A percentile compares a stretch with the other conserved stretches of the same genome.
phyloP scores from a whole-genome alignment of 2,329 filamentous ascomycete species.

The Zasmidium cellare region DNA sequence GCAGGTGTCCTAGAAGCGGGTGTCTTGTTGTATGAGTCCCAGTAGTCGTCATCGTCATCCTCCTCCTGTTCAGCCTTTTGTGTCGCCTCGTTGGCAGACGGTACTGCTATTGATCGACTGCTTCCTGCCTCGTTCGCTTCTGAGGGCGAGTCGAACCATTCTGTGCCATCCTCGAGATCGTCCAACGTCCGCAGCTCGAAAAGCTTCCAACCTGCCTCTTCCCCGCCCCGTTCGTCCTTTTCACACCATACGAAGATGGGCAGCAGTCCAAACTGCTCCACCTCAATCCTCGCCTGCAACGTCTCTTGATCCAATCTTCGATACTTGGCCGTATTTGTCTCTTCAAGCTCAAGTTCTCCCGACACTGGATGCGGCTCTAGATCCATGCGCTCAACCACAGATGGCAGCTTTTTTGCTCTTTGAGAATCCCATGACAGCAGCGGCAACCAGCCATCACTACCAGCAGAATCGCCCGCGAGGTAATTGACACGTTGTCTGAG shows the following conservation, averaged over 20 bases:
- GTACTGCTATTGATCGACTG: conserved; percentile 5
- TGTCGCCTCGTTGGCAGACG: conserved; percentile 11
- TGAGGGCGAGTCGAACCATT: conserved; percentile 57
- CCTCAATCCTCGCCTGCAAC: conserved; percentile 64
- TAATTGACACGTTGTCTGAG: conserved; percentile 64
- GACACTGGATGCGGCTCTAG: conserved; percentile 80
- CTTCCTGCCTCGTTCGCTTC: conserved; percentile 58
- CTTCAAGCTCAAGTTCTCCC: conserved; percentile 75
- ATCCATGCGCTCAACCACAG: conserved; percentile 61
- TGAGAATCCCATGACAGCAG: conserved; percentile 68
- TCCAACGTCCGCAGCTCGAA: conserved; percentile 65
- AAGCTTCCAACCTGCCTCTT: conserved; percentile 65
- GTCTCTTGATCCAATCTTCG: conserved; percentile 74
- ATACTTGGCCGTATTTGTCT: conserved; percentile 63
- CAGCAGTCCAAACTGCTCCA: conserved; percentile 62
- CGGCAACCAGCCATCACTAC: conserved; percentile 62
- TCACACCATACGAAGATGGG: conserved; percentile 71
- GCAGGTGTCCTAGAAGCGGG: conserved; percentile 64
- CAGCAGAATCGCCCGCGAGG: conserved; percentile 54
- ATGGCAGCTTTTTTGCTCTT: conserved; percentile 59
- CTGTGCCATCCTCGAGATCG: conserved; percentile 57
- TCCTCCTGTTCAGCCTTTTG: conserved; percentile 60
- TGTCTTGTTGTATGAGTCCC: conserved; percentile 74
- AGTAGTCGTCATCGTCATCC: conserved; percentile 68
- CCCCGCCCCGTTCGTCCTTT: conserved; percentile 60